Percentiles rank a stretch among this genome's conserved stretches.
phyloP scores from a whole-genome alignment of 352 stramenopile species.

The Globisporangium alternatum region DNA sequence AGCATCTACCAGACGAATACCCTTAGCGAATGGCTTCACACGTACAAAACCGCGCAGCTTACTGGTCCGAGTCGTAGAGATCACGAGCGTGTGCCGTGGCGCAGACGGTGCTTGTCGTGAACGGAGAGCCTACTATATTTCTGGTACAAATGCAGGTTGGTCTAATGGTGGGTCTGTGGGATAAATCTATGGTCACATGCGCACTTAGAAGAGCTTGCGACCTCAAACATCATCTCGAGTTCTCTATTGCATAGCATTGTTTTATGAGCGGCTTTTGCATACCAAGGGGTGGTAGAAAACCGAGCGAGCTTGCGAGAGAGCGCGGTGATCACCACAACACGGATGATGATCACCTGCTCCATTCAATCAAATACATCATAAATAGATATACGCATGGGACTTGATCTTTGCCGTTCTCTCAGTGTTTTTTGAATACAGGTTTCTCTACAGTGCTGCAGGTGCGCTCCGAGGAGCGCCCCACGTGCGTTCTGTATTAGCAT shows the following conservation, averaged over 20 bases:
- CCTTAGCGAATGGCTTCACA: no score
- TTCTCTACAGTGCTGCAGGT: conserved; percentile 42
- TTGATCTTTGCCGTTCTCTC: conserved; percentile 44
- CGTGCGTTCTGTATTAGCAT: conserved; percentile 77
- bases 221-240: conserved; percentile 65
- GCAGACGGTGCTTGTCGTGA: no score
- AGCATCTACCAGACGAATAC: no score
- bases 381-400: conserved; percentile 1
- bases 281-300: conserved; percentile 37
- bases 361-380: background rate
- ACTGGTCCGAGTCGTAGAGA: no score
- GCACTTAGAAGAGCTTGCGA: conserved; percentile 57
- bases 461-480: conserved; percentile 18
- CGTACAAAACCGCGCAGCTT: no score
- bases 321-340: no score
- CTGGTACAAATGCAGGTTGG: background rate
- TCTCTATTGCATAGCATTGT: conserved; percentile 43
- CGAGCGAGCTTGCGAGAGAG: conserved; percentile 59
- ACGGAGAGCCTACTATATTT: background rate
- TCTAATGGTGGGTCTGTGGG: conserved; percentile 30
- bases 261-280: conserved; percentile 50
- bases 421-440: conserved; percentile 77
- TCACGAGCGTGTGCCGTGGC: no score
- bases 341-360: background rate
- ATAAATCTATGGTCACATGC: conserved; percentile 78